Conservation (phyloP, 2,329 filamentous ascomycete species). For the Verticillium tricorpus region DNA sequence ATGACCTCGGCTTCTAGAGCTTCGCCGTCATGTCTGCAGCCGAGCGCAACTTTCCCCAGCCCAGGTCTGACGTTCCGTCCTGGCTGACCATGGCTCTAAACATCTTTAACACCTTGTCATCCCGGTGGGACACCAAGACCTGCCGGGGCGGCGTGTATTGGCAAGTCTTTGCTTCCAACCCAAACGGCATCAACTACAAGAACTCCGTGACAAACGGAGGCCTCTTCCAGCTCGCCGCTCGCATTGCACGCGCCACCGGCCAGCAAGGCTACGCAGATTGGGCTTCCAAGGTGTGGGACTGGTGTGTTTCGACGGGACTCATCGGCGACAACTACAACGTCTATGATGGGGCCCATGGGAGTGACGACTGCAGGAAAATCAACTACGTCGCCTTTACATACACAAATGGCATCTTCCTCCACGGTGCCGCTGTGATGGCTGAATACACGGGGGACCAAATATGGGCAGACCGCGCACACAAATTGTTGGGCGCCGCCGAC, state of each 20-base stretch:
- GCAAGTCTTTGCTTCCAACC: conserved; percentile 76
- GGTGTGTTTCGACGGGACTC: conserved; percentile 53
- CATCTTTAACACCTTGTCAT: conserved; percentile 66
- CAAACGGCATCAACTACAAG: conserved; percentile 75
- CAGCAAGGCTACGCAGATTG: conserved; percentile 63
- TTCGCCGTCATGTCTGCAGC: conserved; percentile 64
- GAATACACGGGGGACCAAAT: conserved; percentile 49
- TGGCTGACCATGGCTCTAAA: conserved; percentile 67
- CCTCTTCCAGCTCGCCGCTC: conserved; percentile 77
- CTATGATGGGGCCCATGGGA: conserved; percentile 57
- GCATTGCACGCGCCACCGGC: conserved; percentile 65
- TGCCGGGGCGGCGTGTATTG: conserved; percentile 73
- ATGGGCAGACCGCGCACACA: conserved; percentile 50
- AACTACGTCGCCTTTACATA: conserved; percentile 60
- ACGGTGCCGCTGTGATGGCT: conserved; percentile 60
- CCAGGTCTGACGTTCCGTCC: conserved; percentile 48
- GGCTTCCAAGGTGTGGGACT: conserved; percentile 64
- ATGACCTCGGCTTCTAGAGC: conserved; percentile 72
- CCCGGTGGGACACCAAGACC: conserved; percentile 62
- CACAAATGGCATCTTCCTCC: conserved; percentile 60
- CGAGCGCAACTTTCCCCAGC: conserved; percentile 62
- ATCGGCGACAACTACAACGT: conserved; percentile 51
- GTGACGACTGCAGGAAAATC: conserved; percentile 47
- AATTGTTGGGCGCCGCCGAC: conserved; percentile 42
- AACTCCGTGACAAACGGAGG: conserved; percentile 77